Evolutionary conservation across 176 grass and related monocot species (phyloP).

Genomic region (Urochloa ruziziensis): DNA sequence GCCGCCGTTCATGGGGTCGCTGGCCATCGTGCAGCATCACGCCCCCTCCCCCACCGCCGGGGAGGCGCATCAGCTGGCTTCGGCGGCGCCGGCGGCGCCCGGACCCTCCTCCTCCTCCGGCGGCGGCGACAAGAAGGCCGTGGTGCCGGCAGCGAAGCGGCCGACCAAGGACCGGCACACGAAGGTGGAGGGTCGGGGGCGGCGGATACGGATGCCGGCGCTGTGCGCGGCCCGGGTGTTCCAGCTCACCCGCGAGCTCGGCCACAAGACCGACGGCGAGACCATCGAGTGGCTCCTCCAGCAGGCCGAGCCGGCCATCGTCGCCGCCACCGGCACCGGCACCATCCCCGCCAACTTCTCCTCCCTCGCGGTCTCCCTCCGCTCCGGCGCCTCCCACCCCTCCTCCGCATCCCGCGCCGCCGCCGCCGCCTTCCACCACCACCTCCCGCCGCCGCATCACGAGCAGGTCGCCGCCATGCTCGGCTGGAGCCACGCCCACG

Average conservation of each 20-base stretch:
- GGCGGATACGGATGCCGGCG: conserved; percentile 97
- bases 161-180: conserved; percentile 92
- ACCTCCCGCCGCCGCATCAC: conserved; percentile 46
- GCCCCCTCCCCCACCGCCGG: neutral
- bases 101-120: neutral
- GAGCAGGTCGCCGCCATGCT: conserved; percentile 77
- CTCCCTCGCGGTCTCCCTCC: conserved; percentile 74
- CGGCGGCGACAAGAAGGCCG: conserved; percentile 27
- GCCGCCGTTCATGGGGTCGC: conserved; percentile 72
- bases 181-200: conserved; percentile 90
- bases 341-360: conserved; percentile 95
- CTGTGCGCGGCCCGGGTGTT: conserved; percentile 93
- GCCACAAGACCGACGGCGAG: conserved; percentile 97
- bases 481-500: conserved; percentile 69
- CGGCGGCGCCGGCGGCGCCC: neutral
- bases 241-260: conserved; percentile 96
- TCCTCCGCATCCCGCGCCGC: conserved; percentile 28
- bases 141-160: conserved; percentile 41
- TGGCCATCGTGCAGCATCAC: conserved; percentile 29
- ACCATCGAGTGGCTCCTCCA: conserved; percentile 97
- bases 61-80: conserved; percentile 23
- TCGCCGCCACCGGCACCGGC: conserved; percentile 88
- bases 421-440: conserved; percentile 42
- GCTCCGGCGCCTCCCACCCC: conserved; percentile 49
- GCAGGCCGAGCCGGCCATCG: conserved; percentile 93